Conservation (phyloP, 805 yeast species). For the Brettanomyces custersianus region DNA sequence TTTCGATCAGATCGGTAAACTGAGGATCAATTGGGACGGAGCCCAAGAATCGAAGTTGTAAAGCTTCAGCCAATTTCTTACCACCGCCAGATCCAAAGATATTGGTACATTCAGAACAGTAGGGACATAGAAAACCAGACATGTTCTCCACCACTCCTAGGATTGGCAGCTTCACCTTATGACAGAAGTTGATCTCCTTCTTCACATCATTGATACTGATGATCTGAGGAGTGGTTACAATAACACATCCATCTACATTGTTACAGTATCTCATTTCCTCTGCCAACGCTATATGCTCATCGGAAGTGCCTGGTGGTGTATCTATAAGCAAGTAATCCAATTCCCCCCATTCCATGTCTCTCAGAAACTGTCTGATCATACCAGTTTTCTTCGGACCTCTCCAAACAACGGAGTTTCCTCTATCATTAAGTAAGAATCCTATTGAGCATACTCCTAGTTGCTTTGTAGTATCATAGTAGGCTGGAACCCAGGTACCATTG, state of each 20-base stretch:
- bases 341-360: constrained; percentile 86
- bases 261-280: constrained; percentile 67
- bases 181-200: constrained; percentile 88
- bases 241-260: constrained; percentile 82
- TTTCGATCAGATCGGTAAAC: constrained; percentile 83
- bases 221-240: constrained; percentile 94
- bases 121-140: constrained; percentile 95
- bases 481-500: constrained; percentile 96
- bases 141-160: constrained; percentile 90
- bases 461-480: constrained; percentile 35
- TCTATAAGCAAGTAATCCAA: constrained; percentile 79
- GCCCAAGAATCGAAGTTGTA: constrained; percentile 65
- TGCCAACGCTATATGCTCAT: constrained; percentile 95
- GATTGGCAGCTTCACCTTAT: constrained; percentile 69
- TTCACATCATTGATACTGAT: constrained; percentile 91
- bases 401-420: constrained; percentile 95
- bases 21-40: constrained; percentile 89
- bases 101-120: constrained; percentile 85
- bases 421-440: constrained; percentile 74
- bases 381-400: constrained; percentile 98
- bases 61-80: constrained; percentile 49
- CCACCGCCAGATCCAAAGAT: constrained; percentile 96
- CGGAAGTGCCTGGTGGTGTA: constrained; percentile 98
- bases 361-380: constrained; percentile 88
- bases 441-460: constrained; percentile 70